Evolutionary conservation across 345 rosid species (phyloP).

Genomic region (Carallia pectinifolia): DNA sequence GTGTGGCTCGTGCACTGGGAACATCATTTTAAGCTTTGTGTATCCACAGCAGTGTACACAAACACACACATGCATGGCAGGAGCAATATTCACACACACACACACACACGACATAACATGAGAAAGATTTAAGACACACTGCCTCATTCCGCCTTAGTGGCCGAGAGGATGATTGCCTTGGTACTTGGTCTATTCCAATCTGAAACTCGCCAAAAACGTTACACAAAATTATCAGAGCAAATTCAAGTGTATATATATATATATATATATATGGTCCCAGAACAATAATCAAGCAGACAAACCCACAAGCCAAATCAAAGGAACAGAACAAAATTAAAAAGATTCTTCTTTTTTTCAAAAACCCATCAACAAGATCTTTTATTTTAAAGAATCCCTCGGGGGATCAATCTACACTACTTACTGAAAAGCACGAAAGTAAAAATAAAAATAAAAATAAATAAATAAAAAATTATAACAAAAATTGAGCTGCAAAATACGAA

Average conservation of each 20-base stretch:
- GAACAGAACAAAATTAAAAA: no score
- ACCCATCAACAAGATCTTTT: no score
- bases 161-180: slow-evolving; percentile 51
- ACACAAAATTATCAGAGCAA: neutral
- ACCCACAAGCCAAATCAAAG: no score
- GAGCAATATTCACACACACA: no score
- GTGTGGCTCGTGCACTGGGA: no score
- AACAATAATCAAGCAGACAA: no score
- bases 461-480: neutral
- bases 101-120: neutral
- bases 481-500: neutral
- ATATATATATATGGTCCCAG: no score
- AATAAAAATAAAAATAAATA: no score
- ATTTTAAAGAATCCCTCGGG: no score
- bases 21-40: no score
- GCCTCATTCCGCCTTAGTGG: slow-evolving; percentile 32
- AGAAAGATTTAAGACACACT: slow-evolving; percentile 19
- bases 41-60: no score
- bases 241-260: neutral
- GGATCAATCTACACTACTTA: neutral
- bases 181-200: slow-evolving; percentile 53
- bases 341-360: no score
- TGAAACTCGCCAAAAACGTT: slow-evolving; percentile 16
- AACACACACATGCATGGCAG: neutral
- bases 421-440: neutral